Evolutionary conservation across 2,329 filamentous ascomycete genomes (phyloP), one percentile per base, ranked within the genome.

Genomic region (Tolypocladium nubicola): DNA sequence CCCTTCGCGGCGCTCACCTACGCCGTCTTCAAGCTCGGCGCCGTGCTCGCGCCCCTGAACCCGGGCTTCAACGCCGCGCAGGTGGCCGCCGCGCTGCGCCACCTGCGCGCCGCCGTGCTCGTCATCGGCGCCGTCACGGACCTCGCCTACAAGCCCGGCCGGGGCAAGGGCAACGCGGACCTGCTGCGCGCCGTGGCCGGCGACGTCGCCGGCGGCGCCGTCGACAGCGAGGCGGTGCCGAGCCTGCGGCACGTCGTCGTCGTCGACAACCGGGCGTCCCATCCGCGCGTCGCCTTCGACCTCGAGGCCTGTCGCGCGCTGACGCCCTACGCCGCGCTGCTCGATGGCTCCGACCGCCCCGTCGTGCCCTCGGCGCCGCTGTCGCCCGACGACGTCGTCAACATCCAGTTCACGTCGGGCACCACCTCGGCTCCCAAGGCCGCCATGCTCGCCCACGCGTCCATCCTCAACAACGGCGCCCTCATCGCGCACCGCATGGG

Each of bases 381-480:
- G 1, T 63, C 76, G 19, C 77, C 84, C 0, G 70, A 82, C 60
- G 93, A 97, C 54, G 84, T 88, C 2, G 86, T 95, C 63, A 97
- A 97, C 68, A 96, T 97, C 62, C 93, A 97, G 71, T 97, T 97
- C 75, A 99, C 94, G 0, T 93, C 88, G 0, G 94, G 93, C n/a
- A 97, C 94, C 0, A 97, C 94, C 0, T 89, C 89, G 0, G 79
- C 82, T 66, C 93, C 92, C 26, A 97, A 97, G 74, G 94, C 94
- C 0, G 93, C 93, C 1, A 95, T 91, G 75, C 80, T 99, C 38
- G 86, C 83, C 0, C 93, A 97, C 73, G 81, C 79, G 3, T 86
- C 82, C n/a, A 93, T 97, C 61, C 79, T 99, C 60, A 99, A 97
- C 73, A 97, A 97, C 68, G 94, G 92, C 38, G 79, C 81, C 35